Conservation (phyloP, 495 filamentous ascomycete genomes). For the Extremus antarcticus region DNA sequence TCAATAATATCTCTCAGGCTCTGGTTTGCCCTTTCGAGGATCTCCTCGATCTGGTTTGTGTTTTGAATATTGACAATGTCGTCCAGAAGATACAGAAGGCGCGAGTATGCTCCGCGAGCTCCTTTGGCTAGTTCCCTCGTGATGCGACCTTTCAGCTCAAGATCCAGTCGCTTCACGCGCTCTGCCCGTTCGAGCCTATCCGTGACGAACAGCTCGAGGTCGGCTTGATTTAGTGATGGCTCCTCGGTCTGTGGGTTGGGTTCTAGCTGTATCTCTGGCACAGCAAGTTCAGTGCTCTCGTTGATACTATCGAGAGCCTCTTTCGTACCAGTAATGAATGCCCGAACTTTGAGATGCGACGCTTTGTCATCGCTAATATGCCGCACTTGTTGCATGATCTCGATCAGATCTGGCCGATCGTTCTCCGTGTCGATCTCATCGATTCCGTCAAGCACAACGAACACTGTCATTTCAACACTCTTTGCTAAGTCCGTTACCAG, state of each 20-base stretch:
- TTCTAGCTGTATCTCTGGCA: background rate
- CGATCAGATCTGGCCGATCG: background rate
- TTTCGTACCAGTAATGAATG: background rate
- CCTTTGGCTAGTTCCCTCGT: background rate
- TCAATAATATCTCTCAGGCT: background rate
- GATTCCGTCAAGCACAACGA: background rate
- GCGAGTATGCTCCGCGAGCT: background rate
- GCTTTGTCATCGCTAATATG: background rate
- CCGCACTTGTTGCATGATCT: background rate
- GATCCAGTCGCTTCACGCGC: background rate
- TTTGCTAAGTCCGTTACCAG: background rate
- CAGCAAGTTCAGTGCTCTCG: background rate
- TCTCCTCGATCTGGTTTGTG: background rate
- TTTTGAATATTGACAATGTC: background rate
- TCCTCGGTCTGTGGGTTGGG: background rate
- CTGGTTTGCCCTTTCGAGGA: background rate
- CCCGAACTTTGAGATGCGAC: background rate
- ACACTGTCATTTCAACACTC: background rate
- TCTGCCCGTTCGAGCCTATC: background rate
- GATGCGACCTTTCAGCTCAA: background rate
- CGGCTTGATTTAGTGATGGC: background rate
- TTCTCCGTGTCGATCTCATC: background rate
- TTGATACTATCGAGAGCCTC: background rate
- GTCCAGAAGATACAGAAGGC: background rate
- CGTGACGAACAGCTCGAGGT: background rate